Percentiles rank a stretch among this genome's conserved stretches.
Evolutionary conservation across 768 basidiomycete genomes (phyloP).

Genomic region (Lentinula detonsa): DNA sequence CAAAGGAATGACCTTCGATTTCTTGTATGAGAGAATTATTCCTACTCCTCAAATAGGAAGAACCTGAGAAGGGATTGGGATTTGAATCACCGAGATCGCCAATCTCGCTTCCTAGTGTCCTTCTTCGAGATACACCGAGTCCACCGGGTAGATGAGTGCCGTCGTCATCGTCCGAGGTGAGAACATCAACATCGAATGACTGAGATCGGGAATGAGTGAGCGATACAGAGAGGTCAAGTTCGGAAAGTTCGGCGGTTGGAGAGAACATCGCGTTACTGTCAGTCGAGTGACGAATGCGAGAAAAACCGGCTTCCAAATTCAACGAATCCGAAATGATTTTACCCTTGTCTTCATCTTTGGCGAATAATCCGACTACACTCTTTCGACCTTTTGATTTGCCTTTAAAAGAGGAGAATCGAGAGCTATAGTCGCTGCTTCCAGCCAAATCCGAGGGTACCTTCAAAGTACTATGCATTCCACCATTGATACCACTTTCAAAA

Average conservation of each 20-base stretch:
- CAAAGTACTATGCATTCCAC: not conserved
- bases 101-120: not conserved
- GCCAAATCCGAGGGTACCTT: not conserved
- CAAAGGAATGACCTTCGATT: not conserved
- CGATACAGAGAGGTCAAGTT: not conserved
- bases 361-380: constrained; percentile 61
- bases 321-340: not conserved
- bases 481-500: not conserved
- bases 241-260: not conserved
- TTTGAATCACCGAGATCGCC: not conserved
- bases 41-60: not conserved
- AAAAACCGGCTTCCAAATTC: not conserved
- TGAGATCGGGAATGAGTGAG: not conserved
- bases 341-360: constrained; percentile 19
- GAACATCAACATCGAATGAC: not conserved
- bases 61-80: not conserved
- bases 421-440: not conserved
- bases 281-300: not conserved
- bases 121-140: not conserved
- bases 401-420: not conserved
- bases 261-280: not conserved
- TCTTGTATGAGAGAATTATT: not conserved
- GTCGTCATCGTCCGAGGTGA: not conserved
- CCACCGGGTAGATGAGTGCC: not conserved
- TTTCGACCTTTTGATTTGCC: constrained; percentile 18